Percentiles rank a stretch among this genome's conserved stretches.
Conservation (phyloP, 2,329 filamentous ascomycete genomes). For the Cryphonectria parasitica region DNA sequence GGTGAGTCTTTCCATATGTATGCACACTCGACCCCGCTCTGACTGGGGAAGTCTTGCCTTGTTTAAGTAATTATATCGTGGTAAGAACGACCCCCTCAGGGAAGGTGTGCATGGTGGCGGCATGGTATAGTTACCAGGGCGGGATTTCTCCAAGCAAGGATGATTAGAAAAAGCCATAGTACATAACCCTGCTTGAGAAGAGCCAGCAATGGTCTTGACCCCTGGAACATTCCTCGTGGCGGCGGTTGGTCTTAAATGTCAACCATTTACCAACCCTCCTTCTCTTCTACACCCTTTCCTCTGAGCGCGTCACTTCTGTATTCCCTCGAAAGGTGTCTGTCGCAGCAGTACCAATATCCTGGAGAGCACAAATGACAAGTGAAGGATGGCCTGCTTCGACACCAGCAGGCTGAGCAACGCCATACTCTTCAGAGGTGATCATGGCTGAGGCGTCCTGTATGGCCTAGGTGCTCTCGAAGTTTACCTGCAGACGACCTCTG, state of each 20-base stretch:
- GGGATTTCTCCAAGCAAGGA: not conserved
- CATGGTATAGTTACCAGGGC: not conserved
- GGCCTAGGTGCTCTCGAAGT: not conserved
- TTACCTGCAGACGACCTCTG: too few relatives aligned
- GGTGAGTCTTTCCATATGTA: not conserved
- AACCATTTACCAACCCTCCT: not conserved
- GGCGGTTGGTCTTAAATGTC: not conserved
- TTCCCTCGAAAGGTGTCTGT: not conserved
- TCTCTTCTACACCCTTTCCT: not conserved
- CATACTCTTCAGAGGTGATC: not conserved
- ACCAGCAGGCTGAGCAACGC: not conserved
- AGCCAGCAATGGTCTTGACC: too few relatives aligned
- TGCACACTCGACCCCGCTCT: not conserved
- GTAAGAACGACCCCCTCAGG: not conserved
- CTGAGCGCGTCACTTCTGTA: not conserved
- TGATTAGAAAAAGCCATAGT: too few relatives aligned
- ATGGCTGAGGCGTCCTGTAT: not conserved
- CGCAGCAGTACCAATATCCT: not conserved
- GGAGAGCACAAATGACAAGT: not conserved
- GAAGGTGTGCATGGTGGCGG: not conserved
- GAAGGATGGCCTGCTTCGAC: not conserved
- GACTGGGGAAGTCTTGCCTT: not conserved
- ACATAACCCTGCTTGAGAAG: not conserved
- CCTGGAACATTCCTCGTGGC: not conserved
- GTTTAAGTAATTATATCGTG: not conserved